Percentiles rank a stretch among this genome's conserved stretches.
These are phyloP conservation scores for Nidularia sp. DNA, from an alignment of 768 basidiomycete species.

Conservation along the genomic window DNA sequence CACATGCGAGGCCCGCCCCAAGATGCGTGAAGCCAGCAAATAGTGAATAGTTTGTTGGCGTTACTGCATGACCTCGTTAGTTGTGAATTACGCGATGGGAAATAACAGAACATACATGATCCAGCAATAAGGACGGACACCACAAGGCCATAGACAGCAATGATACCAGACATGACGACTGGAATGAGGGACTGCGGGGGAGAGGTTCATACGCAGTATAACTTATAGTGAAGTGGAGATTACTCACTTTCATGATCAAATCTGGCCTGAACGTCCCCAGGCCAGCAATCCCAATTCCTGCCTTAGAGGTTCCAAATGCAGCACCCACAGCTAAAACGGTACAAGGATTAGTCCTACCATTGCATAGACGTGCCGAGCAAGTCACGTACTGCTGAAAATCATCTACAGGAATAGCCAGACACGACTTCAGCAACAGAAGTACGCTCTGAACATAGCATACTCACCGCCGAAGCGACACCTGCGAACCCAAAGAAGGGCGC, in stretches of 20 bases:
- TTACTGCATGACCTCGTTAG: conserved; percentile 39
- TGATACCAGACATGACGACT: conserved; percentile 98
- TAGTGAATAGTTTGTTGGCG: conserved; percentile 67
- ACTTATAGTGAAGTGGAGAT: background rate
- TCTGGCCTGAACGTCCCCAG: conserved; percentile 93
- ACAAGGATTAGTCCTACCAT: no score
- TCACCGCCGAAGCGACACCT: conserved; percentile 89
- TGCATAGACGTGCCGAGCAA: no score
- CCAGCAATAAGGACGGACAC: conserved; percentile 92
- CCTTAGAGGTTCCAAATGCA: conserved; percentile 93
- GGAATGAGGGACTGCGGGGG: conserved; percentile 79
- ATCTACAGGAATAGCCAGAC: conserved; percentile 49
- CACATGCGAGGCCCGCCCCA: conserved; percentile 88
- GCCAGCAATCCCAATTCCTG: conserved; percentile 96
- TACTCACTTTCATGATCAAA: conserved; percentile 91
- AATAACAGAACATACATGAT: conserved; percentile 25
- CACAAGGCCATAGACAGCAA: conserved; percentile 95
- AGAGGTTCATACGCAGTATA: background rate
- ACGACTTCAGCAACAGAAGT: no score
- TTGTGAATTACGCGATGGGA: background rate
- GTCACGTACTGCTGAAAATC: conserved; percentile 86
- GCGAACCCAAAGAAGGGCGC: conserved; percentile 98
- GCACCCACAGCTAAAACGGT: conserved; percentile 75
- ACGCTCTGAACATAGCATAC: conserved; percentile 17
- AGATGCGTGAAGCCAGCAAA: conserved; percentile 90